Conservation (phyloP, 2,329 filamentous ascomycete genomes). For the Arthrobotrys iridis region DNA sequence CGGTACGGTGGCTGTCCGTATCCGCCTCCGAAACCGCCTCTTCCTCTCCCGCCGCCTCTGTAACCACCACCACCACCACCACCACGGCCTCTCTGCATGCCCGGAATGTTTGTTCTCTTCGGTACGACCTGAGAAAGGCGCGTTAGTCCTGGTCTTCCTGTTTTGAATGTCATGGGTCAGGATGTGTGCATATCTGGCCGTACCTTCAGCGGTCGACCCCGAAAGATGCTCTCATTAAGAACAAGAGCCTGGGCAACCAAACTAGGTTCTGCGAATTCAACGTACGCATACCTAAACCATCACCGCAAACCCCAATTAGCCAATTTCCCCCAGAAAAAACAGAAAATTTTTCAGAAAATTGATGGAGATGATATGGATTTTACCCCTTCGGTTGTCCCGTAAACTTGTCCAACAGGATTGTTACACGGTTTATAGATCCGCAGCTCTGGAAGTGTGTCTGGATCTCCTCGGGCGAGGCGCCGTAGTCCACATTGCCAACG, state of each 20-base stretch:
- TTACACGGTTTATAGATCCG: conserved; percentile 96
- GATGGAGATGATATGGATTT: conserved; percentile 59
- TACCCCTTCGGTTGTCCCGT: conserved; percentile 99
- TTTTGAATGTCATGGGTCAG: neutral
- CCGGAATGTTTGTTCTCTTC: conserved; percentile 95
- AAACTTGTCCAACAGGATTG: conserved; percentile 97
- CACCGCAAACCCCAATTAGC: conserved; percentile 56
- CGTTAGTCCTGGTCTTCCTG: neutral
- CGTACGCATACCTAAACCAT: conserved; percentile 85
- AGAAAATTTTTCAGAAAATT: conserved; percentile 2
- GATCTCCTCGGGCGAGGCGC: conserved; percentile 94
- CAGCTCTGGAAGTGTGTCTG: conserved; percentile 98
- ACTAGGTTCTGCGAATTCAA: conserved; percentile 95
- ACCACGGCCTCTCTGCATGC: conserved; percentile 82
- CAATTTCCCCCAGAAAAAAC: neutral
- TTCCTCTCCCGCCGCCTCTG: conserved; percentile 65
- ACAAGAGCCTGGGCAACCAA: conserved; percentile 93
- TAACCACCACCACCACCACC: conserved; percentile 65
- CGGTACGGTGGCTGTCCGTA: conserved; percentile 60
- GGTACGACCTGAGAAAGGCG: conserved; percentile 73
- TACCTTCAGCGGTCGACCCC: conserved; percentile 95
- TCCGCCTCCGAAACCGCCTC: conserved; percentile 66
- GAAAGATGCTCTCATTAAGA: conserved; percentile 95
- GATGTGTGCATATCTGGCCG: conserved; percentile 4
- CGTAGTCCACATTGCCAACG: conserved; percentile 98